A percentile compares a stretch with the other conserved stretches of the same genome.
Evolutionary conservation across 2,329 filamentous ascomycete genomes (phyloP).

Genomic region (Botrytis hyacinthi): DNA sequence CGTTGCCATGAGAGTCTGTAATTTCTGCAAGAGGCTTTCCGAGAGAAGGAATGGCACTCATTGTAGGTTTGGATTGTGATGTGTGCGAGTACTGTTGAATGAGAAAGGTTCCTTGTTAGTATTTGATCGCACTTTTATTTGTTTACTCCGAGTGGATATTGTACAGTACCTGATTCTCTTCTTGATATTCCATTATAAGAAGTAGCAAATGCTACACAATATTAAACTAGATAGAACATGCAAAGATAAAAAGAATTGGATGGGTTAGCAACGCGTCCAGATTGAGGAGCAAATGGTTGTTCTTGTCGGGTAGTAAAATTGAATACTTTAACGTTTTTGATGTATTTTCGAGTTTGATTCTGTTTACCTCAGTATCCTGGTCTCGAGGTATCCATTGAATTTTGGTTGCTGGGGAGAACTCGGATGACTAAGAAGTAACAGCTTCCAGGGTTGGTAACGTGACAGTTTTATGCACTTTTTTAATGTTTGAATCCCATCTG

Average conservation of each 20-base stretch:
- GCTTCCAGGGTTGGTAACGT: neutral
- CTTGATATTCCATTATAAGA: constrained; percentile 32
- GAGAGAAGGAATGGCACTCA: constrained; percentile 34
- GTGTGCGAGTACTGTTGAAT: constrained; percentile 30
- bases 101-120: constrained; percentile 19
- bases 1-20: constrained; percentile 60
- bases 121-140: neutral
- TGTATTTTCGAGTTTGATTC: constrained; percentile 10
- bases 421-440: constrained; percentile 5
- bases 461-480: neutral
- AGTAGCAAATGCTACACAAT: constrained; percentile 32
- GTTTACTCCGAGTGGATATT: constrained; percentile 11
- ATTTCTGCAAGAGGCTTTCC: constrained; percentile 50
- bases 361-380: constrained; percentile 11
- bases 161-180: constrained; percentile 33
- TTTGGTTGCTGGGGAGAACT: constrained; percentile 17
- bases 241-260: constrained; percentile 12
- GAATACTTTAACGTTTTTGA: neutral
- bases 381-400: neutral
- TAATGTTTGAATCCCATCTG: neutral
- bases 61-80: constrained; percentile 35
- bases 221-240: constrained; percentile 30
- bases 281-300: constrained; percentile 5
- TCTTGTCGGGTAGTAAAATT: neutral
- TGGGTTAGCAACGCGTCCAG: neutral